Evolutionary conservation across 176 grass and related monocot species (phyloP).

Genomic region (Carex cristatella): DNA sequence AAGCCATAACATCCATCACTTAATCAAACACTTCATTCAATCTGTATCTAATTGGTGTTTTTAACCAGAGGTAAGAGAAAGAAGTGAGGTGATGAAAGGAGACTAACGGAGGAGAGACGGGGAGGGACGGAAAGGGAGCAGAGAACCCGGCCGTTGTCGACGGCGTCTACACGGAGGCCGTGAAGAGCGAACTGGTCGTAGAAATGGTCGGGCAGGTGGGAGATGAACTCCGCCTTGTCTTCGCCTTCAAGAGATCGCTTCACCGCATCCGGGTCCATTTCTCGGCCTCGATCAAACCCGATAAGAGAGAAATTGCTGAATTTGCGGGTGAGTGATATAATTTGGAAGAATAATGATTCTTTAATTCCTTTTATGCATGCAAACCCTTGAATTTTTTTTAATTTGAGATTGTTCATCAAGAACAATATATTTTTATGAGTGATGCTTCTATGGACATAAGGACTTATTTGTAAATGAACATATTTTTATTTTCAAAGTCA

Average conservation of each 20-base stretch:
- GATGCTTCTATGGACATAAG: no score
- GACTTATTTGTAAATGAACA: no score
- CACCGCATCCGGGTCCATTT: conserved; percentile 57
- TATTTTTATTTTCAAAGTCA: no score
- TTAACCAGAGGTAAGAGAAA: neutral
- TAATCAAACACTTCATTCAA: neutral
- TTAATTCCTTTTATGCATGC: neutral
- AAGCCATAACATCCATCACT: neutral
- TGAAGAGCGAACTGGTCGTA: conserved; percentile 50
- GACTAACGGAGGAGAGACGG: conserved; percentile 38
- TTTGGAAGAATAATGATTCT: no score
- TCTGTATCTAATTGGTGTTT: neutral
- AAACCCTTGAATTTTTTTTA: neutral
- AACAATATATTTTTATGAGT: no score
- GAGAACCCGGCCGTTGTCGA: conserved; percentile 58
- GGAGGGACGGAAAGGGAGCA: conserved; percentile 64
- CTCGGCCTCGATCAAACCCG: neutral
- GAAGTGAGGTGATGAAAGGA: neutral
- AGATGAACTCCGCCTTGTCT: neutral
- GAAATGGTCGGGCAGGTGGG: conserved; percentile 20
- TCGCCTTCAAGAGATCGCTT: conserved; percentile 35
- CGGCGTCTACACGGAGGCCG: conserved; percentile 42
- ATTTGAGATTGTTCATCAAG: neutral
- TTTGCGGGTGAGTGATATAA: no score
- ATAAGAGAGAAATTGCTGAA: neutral